Base-by-base conservation (phyloP, 192 early-diverging fungal genomes). In the Lobulomyces angularis region DNA sequence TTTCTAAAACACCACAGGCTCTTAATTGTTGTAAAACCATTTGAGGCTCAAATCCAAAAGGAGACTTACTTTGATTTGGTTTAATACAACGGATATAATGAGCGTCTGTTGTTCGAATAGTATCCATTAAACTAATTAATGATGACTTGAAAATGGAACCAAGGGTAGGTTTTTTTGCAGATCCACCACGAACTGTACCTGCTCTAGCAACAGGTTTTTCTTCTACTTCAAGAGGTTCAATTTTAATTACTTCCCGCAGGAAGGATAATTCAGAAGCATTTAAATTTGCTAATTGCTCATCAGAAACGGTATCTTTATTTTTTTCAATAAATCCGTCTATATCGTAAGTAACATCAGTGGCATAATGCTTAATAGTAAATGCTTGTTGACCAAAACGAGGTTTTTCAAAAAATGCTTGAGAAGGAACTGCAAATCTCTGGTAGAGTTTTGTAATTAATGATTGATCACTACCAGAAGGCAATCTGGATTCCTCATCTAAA, bases 41-140 rank as follows among this genome's bases (percentile, higher is more conserved):
- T 14, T 79, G 80, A 20, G 94, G 81, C 50, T 97, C 94, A 54
- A 93, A 95, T 24, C 46, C 71, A 77, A 91, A 97, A 9, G 91
- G 79, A 1, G 68, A 65, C 58, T 97, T 97, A 35, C 76, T 81
- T 48, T 88, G 88, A 64, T 97, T 97, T 16, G 94, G 91, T 65
- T 97, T 97, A 63, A 97, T 90, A 71, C 94, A 97, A 45, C 94
- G 87, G 46, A 97, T 97, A 53, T 97, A 97, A 56, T 90, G 86
- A 35, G 82, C 83, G 44, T 95, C 83, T 36, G 94, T 97, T 14
- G 71, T 65, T 42, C 82, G 79, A 50, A 97, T 87, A 4, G 90
- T 97, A 30, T 84, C 86, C 94, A 97, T 95, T 17, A 97, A 69
- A 43, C 75, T 79, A 17, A 90, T 84, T 40, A 97, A 66, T 11